Percentiles rank a stretch among this genome's conserved stretches.
Conservation (phyloP, 176 grass and related monocot species). For the Sorghum bicolor region DNA sequence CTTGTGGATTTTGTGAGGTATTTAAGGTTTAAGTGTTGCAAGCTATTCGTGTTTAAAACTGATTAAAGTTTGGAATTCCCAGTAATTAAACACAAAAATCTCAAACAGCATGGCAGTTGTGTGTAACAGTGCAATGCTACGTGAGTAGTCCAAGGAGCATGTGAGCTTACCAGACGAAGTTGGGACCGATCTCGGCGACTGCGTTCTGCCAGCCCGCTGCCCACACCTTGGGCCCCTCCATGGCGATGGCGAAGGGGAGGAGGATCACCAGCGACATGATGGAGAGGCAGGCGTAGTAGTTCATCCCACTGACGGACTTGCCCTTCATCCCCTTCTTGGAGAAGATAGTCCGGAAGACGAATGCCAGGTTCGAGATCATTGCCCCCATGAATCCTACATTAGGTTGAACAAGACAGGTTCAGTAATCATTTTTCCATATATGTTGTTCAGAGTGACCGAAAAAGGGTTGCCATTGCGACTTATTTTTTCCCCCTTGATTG, state of each 20-base stretch:
- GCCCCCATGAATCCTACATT: slow-evolving; percentile 92
- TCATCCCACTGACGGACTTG: slow-evolving; percentile 91
- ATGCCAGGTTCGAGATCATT: slow-evolving; percentile 94
- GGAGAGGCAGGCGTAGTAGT: slow-evolving; percentile 98
- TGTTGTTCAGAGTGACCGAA: background rate
- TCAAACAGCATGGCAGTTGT: background rate
- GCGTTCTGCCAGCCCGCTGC: slow-evolving; percentile 87
- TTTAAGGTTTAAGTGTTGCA: background rate
- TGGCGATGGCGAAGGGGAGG: slow-evolving; percentile 75
- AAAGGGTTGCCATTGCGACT: background rate
- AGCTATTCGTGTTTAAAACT: background rate
- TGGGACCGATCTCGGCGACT: slow-evolving; percentile 74
- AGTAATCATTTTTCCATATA: slow-evolving; percentile 5
- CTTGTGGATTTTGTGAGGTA: background rate
- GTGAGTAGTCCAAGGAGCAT: slow-evolving; percentile 22
- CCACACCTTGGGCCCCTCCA: slow-evolving; percentile 94
- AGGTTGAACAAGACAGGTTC: background rate
- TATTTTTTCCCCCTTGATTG: background rate
- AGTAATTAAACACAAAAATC: background rate
- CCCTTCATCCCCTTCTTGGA: slow-evolving; percentile 99
- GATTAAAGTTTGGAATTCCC: background rate
- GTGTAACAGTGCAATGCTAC: background rate
- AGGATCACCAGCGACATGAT: slow-evolving; percentile 88
- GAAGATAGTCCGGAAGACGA: slow-evolving; percentile 91
- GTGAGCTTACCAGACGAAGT: slow-evolving; percentile 79